Evolutionary conservation across 2,329 filamentous ascomycete species (phyloP).

Genomic region (Fusarium sp.): DNA sequence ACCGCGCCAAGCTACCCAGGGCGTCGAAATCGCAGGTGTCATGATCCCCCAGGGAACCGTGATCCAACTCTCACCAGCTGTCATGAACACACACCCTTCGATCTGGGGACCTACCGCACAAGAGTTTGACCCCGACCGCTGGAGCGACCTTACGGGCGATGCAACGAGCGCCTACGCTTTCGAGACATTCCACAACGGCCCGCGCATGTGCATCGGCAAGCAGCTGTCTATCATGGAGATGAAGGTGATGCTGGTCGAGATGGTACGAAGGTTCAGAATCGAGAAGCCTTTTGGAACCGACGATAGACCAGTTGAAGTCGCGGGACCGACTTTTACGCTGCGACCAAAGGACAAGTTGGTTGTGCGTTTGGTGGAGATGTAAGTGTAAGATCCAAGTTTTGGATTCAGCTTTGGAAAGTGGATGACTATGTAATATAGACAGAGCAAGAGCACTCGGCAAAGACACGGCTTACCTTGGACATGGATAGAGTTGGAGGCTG

Average conservation of each 20-base stretch:
- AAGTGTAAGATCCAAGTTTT: constrained; percentile 12
- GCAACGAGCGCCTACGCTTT: constrained; percentile 53
- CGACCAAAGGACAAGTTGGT: constrained; percentile 50
- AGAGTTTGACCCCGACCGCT: constrained; percentile 58
- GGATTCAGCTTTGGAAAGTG: not conserved
- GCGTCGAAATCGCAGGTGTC: constrained; percentile 56
- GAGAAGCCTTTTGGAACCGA: constrained; percentile 37
- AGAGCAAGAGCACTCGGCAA: not conserved
- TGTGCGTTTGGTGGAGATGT: constrained; percentile 40
- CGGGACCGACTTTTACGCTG: constrained; percentile 47
- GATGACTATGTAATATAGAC: constrained; percentile 1
- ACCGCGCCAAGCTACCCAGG: constrained; percentile 53
- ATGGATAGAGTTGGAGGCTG: not conserved
- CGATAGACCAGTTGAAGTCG: constrained; percentile 42
- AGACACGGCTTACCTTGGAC: not conserved
- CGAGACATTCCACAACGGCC: constrained; percentile 56
- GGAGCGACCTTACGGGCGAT: constrained; percentile 50
- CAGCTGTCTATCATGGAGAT: constrained; percentile 56
- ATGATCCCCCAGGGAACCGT: constrained; percentile 58
- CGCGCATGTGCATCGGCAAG: constrained; percentile 58
- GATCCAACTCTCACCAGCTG: constrained; percentile 56
- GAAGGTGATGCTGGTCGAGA: constrained; percentile 55
- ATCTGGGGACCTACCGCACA: constrained; percentile 58
- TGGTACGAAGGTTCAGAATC: constrained; percentile 53
- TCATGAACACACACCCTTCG: constrained; percentile 54